Conservation (phyloP, 257 asterid genomes). For the Schizonepeta tenuifolia region DNA sequence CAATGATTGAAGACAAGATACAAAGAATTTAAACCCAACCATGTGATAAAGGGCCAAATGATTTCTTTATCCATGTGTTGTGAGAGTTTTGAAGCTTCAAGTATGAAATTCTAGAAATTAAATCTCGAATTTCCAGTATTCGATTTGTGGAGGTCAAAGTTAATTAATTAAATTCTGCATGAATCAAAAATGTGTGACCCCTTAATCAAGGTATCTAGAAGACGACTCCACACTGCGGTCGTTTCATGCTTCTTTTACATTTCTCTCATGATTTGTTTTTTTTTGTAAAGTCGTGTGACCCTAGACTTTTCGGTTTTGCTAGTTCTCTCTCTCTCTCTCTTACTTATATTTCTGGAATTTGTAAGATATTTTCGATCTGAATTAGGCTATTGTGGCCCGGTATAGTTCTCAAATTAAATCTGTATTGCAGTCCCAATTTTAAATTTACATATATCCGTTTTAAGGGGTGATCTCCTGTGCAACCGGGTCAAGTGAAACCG, state of each 20-base stretch:
- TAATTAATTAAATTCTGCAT: neutral
- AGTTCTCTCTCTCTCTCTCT: neutral
- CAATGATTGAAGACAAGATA: neutral
- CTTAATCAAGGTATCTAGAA: conserved; percentile 25
- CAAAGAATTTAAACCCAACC: neutral
- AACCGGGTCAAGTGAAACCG: too few relatives aligned
- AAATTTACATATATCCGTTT: too few relatives aligned
- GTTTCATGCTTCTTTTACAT: neutral
- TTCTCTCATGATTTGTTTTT: neutral
- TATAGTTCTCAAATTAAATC: too few relatives aligned
- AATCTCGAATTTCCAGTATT: neutral
- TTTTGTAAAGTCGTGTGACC: neutral
- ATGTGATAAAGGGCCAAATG: neutral
- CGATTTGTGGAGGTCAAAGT: too few relatives aligned
- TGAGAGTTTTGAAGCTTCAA: neutral
- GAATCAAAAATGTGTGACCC: neutral
- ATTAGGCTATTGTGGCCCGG: too few relatives aligned
- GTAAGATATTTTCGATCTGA: too few relatives aligned
- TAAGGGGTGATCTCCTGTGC: too few relatives aligned
- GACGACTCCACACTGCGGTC: neutral
- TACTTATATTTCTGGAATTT: neutral
- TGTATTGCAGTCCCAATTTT: too few relatives aligned
- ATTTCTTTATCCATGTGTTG: neutral
- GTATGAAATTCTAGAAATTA: neutral
- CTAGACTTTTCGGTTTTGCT: neutral